Conservation (phyloP, 164 flowering plant genomes). For the Kalanchoe fedtschenkoi region DNA sequence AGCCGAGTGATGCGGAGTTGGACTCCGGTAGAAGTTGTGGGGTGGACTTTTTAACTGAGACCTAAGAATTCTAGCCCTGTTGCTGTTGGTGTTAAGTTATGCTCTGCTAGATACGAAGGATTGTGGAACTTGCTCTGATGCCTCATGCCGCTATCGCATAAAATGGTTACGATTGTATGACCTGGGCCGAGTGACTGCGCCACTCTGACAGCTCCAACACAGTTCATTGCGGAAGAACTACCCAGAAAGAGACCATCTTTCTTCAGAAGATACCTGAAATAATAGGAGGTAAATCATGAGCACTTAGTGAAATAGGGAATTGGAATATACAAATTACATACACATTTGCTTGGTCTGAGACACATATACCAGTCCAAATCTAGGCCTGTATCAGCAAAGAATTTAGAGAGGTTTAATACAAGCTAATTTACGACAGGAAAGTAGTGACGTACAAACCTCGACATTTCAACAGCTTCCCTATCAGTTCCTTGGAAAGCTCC, state of each 20-base stretch:
- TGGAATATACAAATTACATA: neutral
- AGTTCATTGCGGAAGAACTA: conserved; percentile 98
- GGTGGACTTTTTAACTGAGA: conserved; percentile 14
- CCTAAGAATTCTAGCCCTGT: conserved; percentile 60
- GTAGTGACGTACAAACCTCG: conserved; percentile 45
- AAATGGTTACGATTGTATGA: conserved; percentile 80
- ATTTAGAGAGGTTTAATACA: neutral
- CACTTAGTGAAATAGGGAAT: neutral
- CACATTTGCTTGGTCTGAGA: neutral
- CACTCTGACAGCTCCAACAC: conserved; percentile 86
- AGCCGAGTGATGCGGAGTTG: no score
- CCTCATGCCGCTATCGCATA: conserved; percentile 92
- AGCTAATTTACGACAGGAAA: neutral
- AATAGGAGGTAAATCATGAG: neutral
- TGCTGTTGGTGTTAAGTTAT: conserved; percentile 63
- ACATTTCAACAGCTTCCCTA: conserved; percentile 93
- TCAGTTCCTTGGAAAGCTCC: conserved; percentile 91
- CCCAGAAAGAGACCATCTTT: conserved; percentile 94
- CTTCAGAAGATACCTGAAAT: conserved; percentile 67
- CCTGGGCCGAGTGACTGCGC: conserved; percentile 84
- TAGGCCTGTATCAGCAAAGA: neutral
- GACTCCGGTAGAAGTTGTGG: neutral
- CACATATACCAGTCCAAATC: neutral
- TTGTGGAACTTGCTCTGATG: conserved; percentile 79
- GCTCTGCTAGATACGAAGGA: conserved; percentile 47